phyloP scores from a whole-genome alignment of 2,329 filamentous ascomycete genomes.

The Ilyonectria mors-panacis region DNA sequence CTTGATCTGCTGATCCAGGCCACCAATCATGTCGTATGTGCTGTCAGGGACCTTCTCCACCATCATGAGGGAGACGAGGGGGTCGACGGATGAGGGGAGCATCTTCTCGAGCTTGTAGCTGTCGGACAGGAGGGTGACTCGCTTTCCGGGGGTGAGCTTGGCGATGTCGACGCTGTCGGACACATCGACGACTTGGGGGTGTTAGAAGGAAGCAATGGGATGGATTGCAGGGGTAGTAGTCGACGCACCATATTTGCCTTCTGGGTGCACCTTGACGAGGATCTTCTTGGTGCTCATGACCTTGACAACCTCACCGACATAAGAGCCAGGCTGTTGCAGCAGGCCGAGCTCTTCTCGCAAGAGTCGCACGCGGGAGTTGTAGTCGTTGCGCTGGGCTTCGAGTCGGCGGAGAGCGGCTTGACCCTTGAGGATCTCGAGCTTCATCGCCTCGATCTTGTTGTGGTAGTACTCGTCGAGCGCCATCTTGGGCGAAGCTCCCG shows the following conservation, averaged over 20 bases:
- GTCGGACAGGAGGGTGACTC: constrained; percentile 95
- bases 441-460: constrained; percentile 99
- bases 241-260: constrained; percentile 96
- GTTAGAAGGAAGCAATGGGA: constrained; percentile 20
- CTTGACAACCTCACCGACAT: constrained; percentile 99
- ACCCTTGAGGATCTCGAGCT: constrained; percentile 99
- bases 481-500: constrained; percentile 73
- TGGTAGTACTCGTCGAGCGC: constrained; percentile 99
- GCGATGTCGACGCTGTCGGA: constrained; percentile 93
- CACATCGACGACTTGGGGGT: constrained; percentile 86
- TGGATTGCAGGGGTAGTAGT: constrained; percentile 1
- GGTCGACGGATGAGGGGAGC: constrained; percentile 97
- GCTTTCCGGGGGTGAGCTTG: constrained; percentile 98
- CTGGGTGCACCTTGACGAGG: constrained; percentile 97
- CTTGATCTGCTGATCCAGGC: constrained; percentile 98
- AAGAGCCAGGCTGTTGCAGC: constrained; percentile 96
- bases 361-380: constrained; percentile 97
- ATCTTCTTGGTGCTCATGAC: constrained; percentile 99
- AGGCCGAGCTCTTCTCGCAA: constrained; percentile 95
- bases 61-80: constrained; percentile 99
- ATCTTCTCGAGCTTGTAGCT: constrained; percentile 99
- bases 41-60: constrained; percentile 99
- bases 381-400: constrained; percentile 98
- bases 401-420: constrained; percentile 95
- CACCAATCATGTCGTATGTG: constrained; percentile 99